Evolutionary conservation across 805 yeast species (phyloP).

Genomic region (Metschnikowia lachancei): DNA sequence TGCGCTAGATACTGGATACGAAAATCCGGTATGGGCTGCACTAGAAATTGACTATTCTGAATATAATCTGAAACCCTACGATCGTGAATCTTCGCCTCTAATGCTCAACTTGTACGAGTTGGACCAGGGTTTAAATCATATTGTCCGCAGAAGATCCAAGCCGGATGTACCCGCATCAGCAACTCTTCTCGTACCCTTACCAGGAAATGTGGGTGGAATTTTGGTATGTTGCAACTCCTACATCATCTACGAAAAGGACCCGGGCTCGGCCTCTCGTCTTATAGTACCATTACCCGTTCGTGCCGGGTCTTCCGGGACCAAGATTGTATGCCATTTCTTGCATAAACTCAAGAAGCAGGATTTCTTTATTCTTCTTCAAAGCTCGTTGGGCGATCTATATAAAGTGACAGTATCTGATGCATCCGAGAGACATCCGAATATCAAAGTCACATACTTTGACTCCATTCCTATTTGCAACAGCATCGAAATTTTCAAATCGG

Average conservation of each 20-base stretch:
- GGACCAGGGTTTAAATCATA: conserved; percentile 81
- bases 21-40: conserved; percentile 82
- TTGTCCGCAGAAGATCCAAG: conserved; percentile 44
- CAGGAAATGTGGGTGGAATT: conserved; percentile 70
- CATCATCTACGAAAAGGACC: conserved; percentile 48
- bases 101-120: conserved; percentile 69
- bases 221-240: conserved; percentile 58
- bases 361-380: conserved; percentile 71
- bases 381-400: conserved; percentile 69
- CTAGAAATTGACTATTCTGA: conserved; percentile 60
- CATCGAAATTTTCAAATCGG: conserved; percentile 65
- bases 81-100: conserved; percentile 14
- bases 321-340: conserved; percentile 55
- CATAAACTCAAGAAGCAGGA: conserved; percentile 60
- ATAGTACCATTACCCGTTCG: conserved; percentile 58
- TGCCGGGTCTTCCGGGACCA: conserved; percentile 18
- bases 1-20: conserved; percentile 73
- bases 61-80: conserved; percentile 20
- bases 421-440: conserved; percentile 7
- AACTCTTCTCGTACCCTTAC: conserved; percentile 60
- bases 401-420: conserved; percentile 47
- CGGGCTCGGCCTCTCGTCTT: conserved; percentile 22
- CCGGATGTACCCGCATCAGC: conserved; percentile 33
- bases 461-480: conserved; percentile 59
- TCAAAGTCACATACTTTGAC: conserved; percentile 66